Base-by-base conservation (phyloP, 805 yeast species). In the Starmerella apis region DNA sequence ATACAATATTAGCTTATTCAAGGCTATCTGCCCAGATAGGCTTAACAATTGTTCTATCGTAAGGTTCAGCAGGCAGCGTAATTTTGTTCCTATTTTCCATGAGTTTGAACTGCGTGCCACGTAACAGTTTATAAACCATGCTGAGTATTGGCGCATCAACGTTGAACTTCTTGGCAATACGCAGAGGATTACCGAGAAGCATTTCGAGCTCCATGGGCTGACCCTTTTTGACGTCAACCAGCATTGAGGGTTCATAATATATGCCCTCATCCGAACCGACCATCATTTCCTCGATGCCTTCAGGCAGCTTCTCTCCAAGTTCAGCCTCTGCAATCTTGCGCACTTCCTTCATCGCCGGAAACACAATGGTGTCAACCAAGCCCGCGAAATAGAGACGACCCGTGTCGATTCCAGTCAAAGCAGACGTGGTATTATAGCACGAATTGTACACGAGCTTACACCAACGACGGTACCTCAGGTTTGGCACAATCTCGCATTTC, bases 371-470 rank as follows among this genome's bases (percentile, higher is more conserved):
- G 11, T 70, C 68, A 24, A 68, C 59, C 11, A 72, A 71, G 4
- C 78, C 79, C 23, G 72, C 62, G 27, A 69, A 61, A 50, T 65
- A 70, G 27, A 77, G 57, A 45, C 83, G 70, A 18, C 81, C 83
- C n/a, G 74, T 71, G 57, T 80, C 86, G 9, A 78, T 63, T 13
- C 74, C 74, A 1, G 81, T 74, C 43, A 81, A 62, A 0, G 85
- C 77, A 52, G 81, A 72, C 4, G 75, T 65, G 6, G 87, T 73
- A 66, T 83, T 83, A 61, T 79, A 68, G 0, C 51, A 43, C 3
- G 98, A 98, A 33, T 95, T 83, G 67, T 82, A 83, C 13, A 83
- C 72, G 54, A 83, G 70, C 62, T 83, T 83, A 50, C 72, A 67
- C 78, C 84, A 81, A 56, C 94, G 70, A 35, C 75, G 69, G 62